phyloP scores from a whole-genome alignment of 495 filamentous ascomycete species.

The Cairneyella variabilis region DNA sequence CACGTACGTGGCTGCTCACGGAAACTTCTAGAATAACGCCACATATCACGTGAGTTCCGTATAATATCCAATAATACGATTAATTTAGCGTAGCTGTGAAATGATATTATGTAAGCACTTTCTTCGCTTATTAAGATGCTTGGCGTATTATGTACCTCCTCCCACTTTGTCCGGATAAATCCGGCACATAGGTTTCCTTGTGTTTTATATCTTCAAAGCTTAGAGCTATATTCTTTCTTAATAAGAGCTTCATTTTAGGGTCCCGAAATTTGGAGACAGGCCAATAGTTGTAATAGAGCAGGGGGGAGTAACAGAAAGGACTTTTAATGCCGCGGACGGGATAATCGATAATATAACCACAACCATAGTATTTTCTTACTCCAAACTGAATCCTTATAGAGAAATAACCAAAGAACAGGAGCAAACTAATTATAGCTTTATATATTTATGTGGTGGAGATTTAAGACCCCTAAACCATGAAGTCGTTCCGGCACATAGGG shows the following conservation, averaged over 20 bases:
- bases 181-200: slow-evolving; percentile 9
- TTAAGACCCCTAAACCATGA: background rate
- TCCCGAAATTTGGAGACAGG: slow-evolving; percentile 16
- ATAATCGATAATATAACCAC: slow-evolving; percentile 11
- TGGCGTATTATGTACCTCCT: slow-evolving; percentile 9
- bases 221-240: background rate
- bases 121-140: slow-evolving; percentile 4
- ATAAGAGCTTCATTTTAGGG: slow-evolving; percentile 8
- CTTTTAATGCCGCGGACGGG: slow-evolving; percentile 7
- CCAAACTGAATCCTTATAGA: background rate
- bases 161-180: slow-evolving; percentile 14
- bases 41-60: slow-evolving; percentile 3
- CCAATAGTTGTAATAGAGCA: slow-evolving; percentile 11
- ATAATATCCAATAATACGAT: slow-evolving; percentile 3
- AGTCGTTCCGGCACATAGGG: background rate
- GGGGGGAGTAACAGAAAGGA: slow-evolving; percentile 11
- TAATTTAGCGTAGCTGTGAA: background rate
- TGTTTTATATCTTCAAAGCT: background rate
- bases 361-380: slow-evolving; percentile 7
- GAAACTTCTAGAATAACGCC: slow-evolving; percentile 2
- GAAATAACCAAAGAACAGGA: slow-evolving; percentile 3
- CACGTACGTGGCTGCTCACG: slow-evolving; percentile 12
- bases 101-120: background rate
- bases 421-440: background rate
- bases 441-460: background rate